Base-by-base conservation (phyloP, 2,329 filamentous ascomycete species). In the Cladosporium sp. region DNA sequence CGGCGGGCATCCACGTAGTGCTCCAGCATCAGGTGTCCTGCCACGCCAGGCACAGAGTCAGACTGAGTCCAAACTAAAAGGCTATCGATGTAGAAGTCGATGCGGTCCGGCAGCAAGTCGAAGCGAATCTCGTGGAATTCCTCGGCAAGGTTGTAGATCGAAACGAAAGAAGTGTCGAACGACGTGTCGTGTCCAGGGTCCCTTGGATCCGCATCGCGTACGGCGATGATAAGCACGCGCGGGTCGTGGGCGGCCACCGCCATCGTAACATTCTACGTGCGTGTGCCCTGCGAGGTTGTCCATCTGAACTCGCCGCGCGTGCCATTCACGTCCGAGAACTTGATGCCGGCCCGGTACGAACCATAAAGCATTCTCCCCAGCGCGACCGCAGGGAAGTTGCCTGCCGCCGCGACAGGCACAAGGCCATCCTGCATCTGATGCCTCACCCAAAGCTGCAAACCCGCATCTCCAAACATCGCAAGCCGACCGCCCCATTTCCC, bases 291-390 rank as follows among this genome's bases (percentile, higher is more conserved):
- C 76, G 92, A 91, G 78, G 86, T 87, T 76, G 91, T 93, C 89
- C 90, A 94, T 77, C 93, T 93, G 78, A 93, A 93, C 7, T 90
- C 90, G 32, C 86, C 88, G 75, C 91, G 93, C 1, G 91, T 93
- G 28, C 90, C 90, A 1, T 81, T 78, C 7, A 85, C 79, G 46
- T 78, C 77, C 0, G 88, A 86, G 64, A 89, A 76, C 76, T 87
- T 89, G 80, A 92, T 88, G 39, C 84, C 85, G 2, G 87, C 85
- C 21, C 90, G 81, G 71, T 89, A 93, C 26, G 85, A 89, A 2
- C 91, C 91, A 73, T 87, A 90, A n/a, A 86, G 78, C 71, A 91
- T 80, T 72, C 93, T 8, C 5, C 39, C 39, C 10, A 46, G 39
- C 39, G 39, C 21, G 10, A 30, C 18, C 26, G 26, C 28, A 32